Base-by-base conservation (phyloP, 2,329 filamentous ascomycete genomes). In the Aspergillus sp. region DNA sequence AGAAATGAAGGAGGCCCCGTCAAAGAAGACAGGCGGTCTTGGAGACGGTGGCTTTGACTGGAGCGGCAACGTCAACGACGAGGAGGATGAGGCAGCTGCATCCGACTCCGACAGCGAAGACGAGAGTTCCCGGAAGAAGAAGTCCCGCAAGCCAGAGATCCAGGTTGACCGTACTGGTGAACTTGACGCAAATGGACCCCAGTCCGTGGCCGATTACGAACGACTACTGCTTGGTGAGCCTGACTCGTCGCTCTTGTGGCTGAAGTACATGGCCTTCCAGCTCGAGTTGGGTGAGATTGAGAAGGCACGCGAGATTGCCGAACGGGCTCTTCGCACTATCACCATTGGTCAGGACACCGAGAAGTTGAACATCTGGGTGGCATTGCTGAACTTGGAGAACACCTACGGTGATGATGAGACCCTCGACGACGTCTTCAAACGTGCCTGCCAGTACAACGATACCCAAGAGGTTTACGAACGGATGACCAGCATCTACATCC, bases 261-360 rank as follows among this genome's bases (percentile, higher is more conserved):
- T 96, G 47, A 82, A 88, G 56, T 98, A 98, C 73, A 97, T 98
- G 89, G 90, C 90, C n/a, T 95, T 95, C 79, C 89, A 97, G 70
- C 84, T 96, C 68, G 86, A 95, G 64, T 81, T 95, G 45, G 88
- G 88, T 63, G 93, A 98, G 70, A 77, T 94, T 17, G 82, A 85
- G 52, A 93, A 90, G 69, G 90, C 93, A 10, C 83, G 91, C 43
- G 86, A 91, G 55, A 85, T 96, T 50, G 90, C 89, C 2, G 87
- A 96, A 70, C 86, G 93, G 52, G 93, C 93, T 15, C 80, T 97
- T 54, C 84, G 85, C 63, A 94, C 86, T 13, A 97, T 98, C 73
- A 87, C 88, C 68, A 88, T 94, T 52, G 83, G 88, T 22, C 90
- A 96, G 65, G 87, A 95, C 65, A 83, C 84, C 2, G 93, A 96